phyloP scores from a whole-genome alignment of 192 early-diverging fungal species.

The Haplosporangium gracile region DNA sequence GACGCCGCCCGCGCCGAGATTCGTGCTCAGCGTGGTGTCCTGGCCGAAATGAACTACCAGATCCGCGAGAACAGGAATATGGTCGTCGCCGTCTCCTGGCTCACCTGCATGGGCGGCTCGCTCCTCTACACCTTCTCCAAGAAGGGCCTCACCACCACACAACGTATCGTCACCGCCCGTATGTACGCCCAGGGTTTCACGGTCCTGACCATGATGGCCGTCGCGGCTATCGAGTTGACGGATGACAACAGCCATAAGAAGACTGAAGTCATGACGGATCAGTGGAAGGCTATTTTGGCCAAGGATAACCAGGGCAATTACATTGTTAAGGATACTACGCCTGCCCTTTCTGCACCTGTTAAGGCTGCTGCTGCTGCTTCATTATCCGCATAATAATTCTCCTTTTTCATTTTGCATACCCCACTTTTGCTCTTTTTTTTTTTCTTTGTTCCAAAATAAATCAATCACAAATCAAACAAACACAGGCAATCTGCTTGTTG shows the following conservation, averaged over 20 bases:
- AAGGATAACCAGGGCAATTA: slow-evolving; percentile 54
- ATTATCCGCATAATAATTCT: slow-evolving; percentile 7
- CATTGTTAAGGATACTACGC: slow-evolving; percentile 41
- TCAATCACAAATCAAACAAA: too few species aligned
- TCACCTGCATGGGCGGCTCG: slow-evolving; percentile 52
- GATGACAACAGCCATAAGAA: slow-evolving; percentile 32
- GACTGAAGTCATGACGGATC: slow-evolving; percentile 36
- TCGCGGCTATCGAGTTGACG: slow-evolving; percentile 45
- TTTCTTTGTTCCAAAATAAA: too few species aligned
- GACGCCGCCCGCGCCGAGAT: slow-evolving; percentile 45
- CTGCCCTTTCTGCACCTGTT: not conserved
- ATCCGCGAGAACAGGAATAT: slow-evolving; percentile 52
- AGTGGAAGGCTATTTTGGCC: slow-evolving; percentile 55
- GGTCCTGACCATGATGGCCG: slow-evolving; percentile 51
- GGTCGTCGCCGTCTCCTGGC: slow-evolving; percentile 46
- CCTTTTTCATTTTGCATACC: slow-evolving; percentile 6
- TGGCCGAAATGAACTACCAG: slow-evolving; percentile 52
- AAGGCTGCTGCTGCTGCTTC: slow-evolving; percentile 23
- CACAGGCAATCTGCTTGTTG: too few species aligned
- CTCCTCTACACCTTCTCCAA: slow-evolving; percentile 52
- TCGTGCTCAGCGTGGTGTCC: slow-evolving; percentile 39
- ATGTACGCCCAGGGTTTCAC: slow-evolving; percentile 58
- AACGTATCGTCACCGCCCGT: slow-evolving; percentile 53
- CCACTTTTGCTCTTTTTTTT: not conserved
- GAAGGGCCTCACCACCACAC: slow-evolving; percentile 49